Conservation (phyloP, 1,139 yeast genomes). For the Ogataea hybrid region DNA sequence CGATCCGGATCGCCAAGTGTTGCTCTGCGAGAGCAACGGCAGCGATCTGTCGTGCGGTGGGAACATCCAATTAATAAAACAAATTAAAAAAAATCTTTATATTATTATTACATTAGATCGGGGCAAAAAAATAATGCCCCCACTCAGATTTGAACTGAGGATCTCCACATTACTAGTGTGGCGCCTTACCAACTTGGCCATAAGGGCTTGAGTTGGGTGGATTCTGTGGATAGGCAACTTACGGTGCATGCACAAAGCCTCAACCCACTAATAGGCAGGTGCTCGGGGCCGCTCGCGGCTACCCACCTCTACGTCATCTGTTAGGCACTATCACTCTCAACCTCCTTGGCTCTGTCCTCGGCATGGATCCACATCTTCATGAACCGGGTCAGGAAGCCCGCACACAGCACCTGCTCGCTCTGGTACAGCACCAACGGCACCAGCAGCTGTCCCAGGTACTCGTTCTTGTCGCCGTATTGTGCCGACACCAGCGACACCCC, state of each 20-base stretch:
- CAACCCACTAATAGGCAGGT: too few relatives aligned
- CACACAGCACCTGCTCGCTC: conserved; percentile 80
- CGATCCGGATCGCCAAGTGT: conserved; percentile 3
- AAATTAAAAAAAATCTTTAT: conserved; percentile 1
- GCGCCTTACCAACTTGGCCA: conserved; percentile 27
- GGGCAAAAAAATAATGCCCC: conserved; percentile 15
- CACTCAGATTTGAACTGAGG: conserved; percentile 26
- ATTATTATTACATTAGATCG: too few relatives aligned
- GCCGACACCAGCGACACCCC: conserved; percentile 81
- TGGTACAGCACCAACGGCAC: conserved; percentile 85
- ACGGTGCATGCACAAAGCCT: background rate
- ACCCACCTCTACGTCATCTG: background rate
- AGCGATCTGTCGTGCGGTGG: conserved; percentile 12
- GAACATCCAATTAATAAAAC: background rate
- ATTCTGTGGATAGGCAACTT: background rate
- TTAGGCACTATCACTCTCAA: background rate
- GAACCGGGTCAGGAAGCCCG: conserved; percentile 63
- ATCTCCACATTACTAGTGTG: conserved; percentile 26
- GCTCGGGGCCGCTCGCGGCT: too few relatives aligned
- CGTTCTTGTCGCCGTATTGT: conserved; percentile 67
- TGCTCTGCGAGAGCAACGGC: conserved; percentile 14
- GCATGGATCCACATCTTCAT: conserved; percentile 66
- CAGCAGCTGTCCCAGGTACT: conserved; percentile 64
- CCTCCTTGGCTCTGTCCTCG: conserved; percentile 29
- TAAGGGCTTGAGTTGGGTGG: conserved; percentile 14